A percentile compares a stretch with the other conserved stretches of the same genome.
Conservation (phyloP, 2,329 filamentous ascomycete genomes). For the Lasiodiplodia citricola region DNA sequence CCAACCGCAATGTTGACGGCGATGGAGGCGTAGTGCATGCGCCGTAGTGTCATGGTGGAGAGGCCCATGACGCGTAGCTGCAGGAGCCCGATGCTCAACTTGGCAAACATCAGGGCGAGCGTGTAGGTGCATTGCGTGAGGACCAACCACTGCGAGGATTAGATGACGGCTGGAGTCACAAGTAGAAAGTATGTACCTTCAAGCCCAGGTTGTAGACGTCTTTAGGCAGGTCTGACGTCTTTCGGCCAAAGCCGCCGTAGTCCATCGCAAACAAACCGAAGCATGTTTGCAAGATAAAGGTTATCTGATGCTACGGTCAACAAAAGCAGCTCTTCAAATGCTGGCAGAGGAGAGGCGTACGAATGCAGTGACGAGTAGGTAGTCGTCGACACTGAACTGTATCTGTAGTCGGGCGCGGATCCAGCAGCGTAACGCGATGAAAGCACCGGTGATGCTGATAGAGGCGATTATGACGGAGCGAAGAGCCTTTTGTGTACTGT, state of each 20-base stretch:
- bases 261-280: conserved; percentile 12
- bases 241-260: conserved; percentile 6
- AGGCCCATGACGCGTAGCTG: conserved; percentile 23
- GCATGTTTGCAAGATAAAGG: not conserved
- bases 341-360: not conserved
- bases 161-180: too few relatives aligned
- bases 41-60: not conserved
- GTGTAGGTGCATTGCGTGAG: conserved; percentile 19
- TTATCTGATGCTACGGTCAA: not conserved
- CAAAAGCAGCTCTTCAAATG: not conserved
- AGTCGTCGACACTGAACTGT: conserved; percentile 19
- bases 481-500: not conserved
- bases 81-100: conserved; percentile 21
- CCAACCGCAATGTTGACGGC: not conserved
- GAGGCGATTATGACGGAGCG: conserved; percentile 1
- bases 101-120: conserved; percentile 4
- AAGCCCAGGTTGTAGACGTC: not conserved
- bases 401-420: conserved; percentile 5
- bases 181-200: not conserved
- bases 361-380: not conserved
- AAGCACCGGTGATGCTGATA: not conserved
- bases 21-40: conserved; percentile 17
- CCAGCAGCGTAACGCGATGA: conserved; percentile 5
- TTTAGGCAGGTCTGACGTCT: not conserved
- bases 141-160: not conserved